phyloP scores from a whole-genome alignment of 2,329 filamentous ascomycete genomes.

The Aspergillus phoenicis region DNA sequence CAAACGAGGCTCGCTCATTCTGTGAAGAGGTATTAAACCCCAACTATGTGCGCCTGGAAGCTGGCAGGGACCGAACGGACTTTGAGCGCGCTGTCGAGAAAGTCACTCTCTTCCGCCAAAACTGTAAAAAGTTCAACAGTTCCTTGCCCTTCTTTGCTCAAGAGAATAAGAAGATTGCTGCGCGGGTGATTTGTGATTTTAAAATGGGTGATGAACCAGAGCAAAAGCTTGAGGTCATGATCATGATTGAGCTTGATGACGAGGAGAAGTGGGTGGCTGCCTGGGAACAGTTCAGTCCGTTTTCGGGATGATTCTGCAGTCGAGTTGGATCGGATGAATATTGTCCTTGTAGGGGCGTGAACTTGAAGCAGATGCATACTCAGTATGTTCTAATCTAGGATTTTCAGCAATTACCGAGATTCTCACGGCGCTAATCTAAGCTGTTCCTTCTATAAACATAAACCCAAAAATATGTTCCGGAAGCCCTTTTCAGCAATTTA shows the following conservation, averaged over 20 bases:
- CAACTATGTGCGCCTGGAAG: background rate
- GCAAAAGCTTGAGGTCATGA: background rate
- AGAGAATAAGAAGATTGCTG: background rate
- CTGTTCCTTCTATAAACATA: no score
- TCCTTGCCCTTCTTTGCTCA: background rate
- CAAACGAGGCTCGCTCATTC: background rate
- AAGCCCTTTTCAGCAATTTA: no score
- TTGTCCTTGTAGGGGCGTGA: no score
- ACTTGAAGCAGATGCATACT: no score
- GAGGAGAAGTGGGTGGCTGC: background rate
- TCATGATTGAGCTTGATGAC: background rate
- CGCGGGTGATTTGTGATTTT: background rate
- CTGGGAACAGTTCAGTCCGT: background rate
- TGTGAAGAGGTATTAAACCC: background rate
- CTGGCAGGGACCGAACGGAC: background rate
- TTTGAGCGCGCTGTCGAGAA: background rate
- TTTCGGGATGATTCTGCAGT: background rate
- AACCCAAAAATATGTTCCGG: no score
- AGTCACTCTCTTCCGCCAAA: background rate
- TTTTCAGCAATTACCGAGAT: no score
- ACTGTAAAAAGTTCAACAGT: background rate
- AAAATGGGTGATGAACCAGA: background rate
- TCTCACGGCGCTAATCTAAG: no score
- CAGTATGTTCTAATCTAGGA: no score
- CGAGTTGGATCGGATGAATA: no score